Evolutionary conservation across 116 monocot genomes (phyloP), one percentile per base, ranked within the genome.

Genomic region (Thalassia testudinum): DNA sequence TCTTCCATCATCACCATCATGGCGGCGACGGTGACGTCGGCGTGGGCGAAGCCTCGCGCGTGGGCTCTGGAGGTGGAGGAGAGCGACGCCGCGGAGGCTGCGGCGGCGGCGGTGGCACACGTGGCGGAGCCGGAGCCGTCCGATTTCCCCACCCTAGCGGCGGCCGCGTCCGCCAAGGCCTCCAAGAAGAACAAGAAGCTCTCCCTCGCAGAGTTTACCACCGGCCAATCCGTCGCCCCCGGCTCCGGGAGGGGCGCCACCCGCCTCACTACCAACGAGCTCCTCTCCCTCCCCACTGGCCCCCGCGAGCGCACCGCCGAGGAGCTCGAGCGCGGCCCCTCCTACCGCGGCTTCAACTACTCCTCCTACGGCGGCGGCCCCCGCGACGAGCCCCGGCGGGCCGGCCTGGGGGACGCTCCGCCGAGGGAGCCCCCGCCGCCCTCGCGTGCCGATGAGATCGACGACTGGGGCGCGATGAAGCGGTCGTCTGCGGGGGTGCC

Each of bases 281-380:
- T 27, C 58, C 63, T 79, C 29, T 29, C 27, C 26, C 92, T 93
- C 12, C 92, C 92, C 5, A 87, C 92, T 0, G 92, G 80, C 4
- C 92, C 92, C 2, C 77, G 92, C 20, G 92, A 93, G 75, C 73
- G 92, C 50, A 66, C 86, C 27, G 83, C 80, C 12, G 92, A 92
- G 68, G 92, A 92, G 67, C 63, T 92, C 25, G 79, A 82, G 52
- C 61, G 79, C 17, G 21, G 20, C 1, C 65, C 75, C 40, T 47
- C 59, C 23, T 45, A 45, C 15, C 61, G 92, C 29, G 84, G 84
- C 12, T 80, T 83, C 52, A 58, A 67, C 37, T 69, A 51, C 43
- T 64, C 58, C 0, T 59, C 63, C 7, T 75, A 63, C 25, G 71
- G 68, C 20, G 30, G 71, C 52, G 67, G 73, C 73, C 64, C 8